Percentiles rank a stretch among this genome's conserved stretches.
These are phyloP conservation scores for Bromus sterilis DNA, from an alignment of 176 grass and related monocot genomes.

Conservation along the genomic window DNA sequence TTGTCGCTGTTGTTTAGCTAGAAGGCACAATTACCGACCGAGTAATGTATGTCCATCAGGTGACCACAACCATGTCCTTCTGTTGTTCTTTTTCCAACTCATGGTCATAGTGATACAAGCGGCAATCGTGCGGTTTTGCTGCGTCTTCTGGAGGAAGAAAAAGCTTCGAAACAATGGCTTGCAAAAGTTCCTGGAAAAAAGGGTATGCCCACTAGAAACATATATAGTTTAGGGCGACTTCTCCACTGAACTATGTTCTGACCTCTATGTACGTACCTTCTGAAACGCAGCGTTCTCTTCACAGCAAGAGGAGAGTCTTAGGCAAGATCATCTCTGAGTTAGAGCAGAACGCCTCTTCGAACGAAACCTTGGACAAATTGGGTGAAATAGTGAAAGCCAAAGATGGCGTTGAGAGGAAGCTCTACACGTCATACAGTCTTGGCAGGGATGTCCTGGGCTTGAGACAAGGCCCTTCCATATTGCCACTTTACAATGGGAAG, in stretches of 20 bases:
- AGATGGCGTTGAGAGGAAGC: constrained; percentile 54
- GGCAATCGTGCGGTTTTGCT: constrained; percentile 47
- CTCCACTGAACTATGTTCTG: not conserved
- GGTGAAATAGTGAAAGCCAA: constrained; percentile 73
- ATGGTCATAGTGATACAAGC: constrained; percentile 41
- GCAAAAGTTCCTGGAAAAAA: constrained; percentile 62
- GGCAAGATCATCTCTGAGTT: constrained; percentile 56
- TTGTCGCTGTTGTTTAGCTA: not conserved
- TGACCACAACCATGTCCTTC: constrained; percentile 24
- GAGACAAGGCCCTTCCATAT: constrained; percentile 27
- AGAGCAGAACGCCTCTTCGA: constrained; percentile 42
- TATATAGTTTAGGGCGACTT: constrained; percentile 6
- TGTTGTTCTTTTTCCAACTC: constrained; percentile 44
- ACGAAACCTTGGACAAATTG: constrained; percentile 44
- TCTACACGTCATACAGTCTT: constrained; percentile 59
- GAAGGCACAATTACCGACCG: not conserved
- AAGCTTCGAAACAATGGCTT: constrained; percentile 62
- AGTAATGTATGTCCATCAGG: constrained; percentile 15
- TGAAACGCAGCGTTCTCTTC: constrained; percentile 60
- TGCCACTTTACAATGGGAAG: constrained; percentile 54
- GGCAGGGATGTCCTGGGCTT: constrained; percentile 34
- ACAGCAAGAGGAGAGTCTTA: constrained; percentile 50
- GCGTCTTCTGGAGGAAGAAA: constrained; percentile 75
- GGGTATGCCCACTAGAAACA: constrained; percentile 29
- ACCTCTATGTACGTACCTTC: not conserved